A percentile compares a stretch with the other conserved stretches of the same genome.
phyloP scores from a whole-genome alignment of 257 asterid species.

The Hygrophila difformis region DNA sequence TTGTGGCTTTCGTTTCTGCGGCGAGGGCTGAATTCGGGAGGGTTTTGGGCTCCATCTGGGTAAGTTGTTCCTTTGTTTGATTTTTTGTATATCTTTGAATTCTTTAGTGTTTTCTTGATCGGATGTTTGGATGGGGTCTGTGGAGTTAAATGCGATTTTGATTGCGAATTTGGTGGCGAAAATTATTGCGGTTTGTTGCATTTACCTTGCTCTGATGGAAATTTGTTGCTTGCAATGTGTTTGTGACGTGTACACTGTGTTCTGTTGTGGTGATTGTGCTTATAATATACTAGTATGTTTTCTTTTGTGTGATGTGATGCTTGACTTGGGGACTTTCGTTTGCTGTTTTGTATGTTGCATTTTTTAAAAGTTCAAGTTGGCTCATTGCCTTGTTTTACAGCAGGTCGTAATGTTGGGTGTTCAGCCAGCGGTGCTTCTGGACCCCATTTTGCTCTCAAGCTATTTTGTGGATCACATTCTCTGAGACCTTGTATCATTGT shows the following conservation, averaged over 20 bases:
- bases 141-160: background rate
- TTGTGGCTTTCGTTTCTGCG: conserved; percentile 2
- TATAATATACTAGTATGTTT: background rate
- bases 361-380: conserved; percentile 13
- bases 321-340: too few relatives aligned
- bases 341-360: too few relatives aligned
- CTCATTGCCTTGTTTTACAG: conserved; percentile 13
- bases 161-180: background rate
- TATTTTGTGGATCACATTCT: conserved; percentile 45
- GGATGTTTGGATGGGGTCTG: conserved; percentile 18
- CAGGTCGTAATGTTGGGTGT: conserved; percentile 9
- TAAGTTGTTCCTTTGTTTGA: conserved; percentile 18
- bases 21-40: conserved; percentile 4
- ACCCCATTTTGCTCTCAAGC: conserved; percentile 26
- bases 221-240: conserved; percentile 36
- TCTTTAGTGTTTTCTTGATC: background rate
- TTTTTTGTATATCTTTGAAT: background rate
- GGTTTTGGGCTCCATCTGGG: conserved; percentile 24
- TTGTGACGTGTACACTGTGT: conserved; percentile 25
- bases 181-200: conserved; percentile 3
- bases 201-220: conserved; percentile 8
- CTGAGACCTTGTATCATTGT: conserved; percentile 29
- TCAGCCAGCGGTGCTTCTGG: conserved; percentile 21
- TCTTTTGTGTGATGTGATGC: too few relatives aligned
- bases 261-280: background rate